These are phyloP conservation scores for Talaromyces sp. DNA, from an alignment of 2,329 filamentous ascomycete genomes.

Conservation along the genomic window DNA sequence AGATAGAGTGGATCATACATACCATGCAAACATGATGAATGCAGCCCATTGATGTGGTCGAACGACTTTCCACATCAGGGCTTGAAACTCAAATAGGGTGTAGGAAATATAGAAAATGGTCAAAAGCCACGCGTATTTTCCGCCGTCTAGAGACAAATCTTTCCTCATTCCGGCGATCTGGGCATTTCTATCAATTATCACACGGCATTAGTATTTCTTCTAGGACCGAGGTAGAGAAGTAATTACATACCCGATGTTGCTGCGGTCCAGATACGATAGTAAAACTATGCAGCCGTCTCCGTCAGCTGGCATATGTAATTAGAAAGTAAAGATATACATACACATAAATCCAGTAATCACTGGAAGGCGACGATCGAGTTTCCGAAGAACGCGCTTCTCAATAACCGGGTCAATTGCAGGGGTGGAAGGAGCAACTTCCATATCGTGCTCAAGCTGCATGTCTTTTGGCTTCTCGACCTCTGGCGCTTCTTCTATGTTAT, in stretches of 20 bases:
- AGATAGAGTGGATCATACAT: constrained; percentile 18
- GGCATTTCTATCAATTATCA: constrained; percentile 42
- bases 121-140: constrained; percentile 48
- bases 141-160: constrained; percentile 45
- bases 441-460: constrained; percentile 2
- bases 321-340: constrained; percentile 19
- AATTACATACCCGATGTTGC: constrained; percentile 44
- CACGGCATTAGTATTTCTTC: constrained; percentile 11
- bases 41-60: constrained; percentile 42
- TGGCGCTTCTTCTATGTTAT: neutral
- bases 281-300: constrained; percentile 30
- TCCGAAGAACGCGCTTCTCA: constrained; percentile 33
- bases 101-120: constrained; percentile 52
- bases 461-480: constrained; percentile 11
- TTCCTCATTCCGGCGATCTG: constrained; percentile 50
- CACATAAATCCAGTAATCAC: constrained; percentile 37
- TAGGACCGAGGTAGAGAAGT: neutral
- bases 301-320: neutral
- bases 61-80: constrained; percentile 43
- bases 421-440: neutral
- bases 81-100: constrained; percentile 39
- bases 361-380: constrained; percentile 33
- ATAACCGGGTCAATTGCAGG: constrained; percentile 29
- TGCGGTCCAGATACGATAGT: constrained; percentile 46
- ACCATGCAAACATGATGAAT: constrained; percentile 40